Percentiles rank a stretch among this genome's conserved stretches.
Conservation (phyloP, 1,284 basidiomycete genomes). For the Trametes polyzona region DNA sequence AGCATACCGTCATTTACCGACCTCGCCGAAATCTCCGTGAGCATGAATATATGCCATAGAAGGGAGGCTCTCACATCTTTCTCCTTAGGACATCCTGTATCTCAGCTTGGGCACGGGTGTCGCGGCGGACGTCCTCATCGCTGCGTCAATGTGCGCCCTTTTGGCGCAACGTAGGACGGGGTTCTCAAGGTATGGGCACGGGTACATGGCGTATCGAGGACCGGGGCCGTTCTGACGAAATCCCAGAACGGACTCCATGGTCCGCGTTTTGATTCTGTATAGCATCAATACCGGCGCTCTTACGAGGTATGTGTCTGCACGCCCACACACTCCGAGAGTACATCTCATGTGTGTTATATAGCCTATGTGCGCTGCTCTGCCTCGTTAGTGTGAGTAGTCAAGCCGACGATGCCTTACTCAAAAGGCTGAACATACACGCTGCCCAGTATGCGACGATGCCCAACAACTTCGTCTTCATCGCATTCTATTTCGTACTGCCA, state of each 20-base stretch:
- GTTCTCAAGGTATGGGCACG: slow-evolving; percentile 13
- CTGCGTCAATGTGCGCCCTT: slow-evolving; percentile 5
- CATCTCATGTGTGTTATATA: not conserved
- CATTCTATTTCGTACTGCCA: slow-evolving; percentile 43
- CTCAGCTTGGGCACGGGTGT: slow-evolving; percentile 13
- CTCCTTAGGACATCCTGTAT: slow-evolving; percentile 5
- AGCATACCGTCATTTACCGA: slow-evolving; percentile 8
- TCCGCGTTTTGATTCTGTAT: slow-evolving; percentile 20
- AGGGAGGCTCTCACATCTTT: not conserved
- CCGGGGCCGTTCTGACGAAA: not conserved
- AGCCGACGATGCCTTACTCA: not conserved
- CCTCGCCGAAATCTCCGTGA: slow-evolving; percentile 19
- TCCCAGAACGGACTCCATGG: slow-evolving; percentile 12
- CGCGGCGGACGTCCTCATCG: slow-evolving; percentile 11
- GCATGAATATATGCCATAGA: not conserved
- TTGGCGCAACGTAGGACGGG: slow-evolving; percentile 8
- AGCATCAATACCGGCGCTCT: slow-evolving; percentile 22
- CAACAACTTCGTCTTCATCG: slow-evolving; percentile 42
- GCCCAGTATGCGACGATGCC: slow-evolving; percentile 44
- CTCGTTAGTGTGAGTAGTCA: slow-evolving; percentile 37
- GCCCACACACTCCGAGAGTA: not conserved
- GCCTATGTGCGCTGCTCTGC: slow-evolving; percentile 18
- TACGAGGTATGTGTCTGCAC: slow-evolving; percentile 7
- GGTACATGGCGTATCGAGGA: no score
- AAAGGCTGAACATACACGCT: not conserved